Percentiles rank a stretch among this genome's conserved stretches.
phyloP scores from a whole-genome alignment of 2,329 filamentous ascomycete genomes.

The Colletotrichum sp. region DNA sequence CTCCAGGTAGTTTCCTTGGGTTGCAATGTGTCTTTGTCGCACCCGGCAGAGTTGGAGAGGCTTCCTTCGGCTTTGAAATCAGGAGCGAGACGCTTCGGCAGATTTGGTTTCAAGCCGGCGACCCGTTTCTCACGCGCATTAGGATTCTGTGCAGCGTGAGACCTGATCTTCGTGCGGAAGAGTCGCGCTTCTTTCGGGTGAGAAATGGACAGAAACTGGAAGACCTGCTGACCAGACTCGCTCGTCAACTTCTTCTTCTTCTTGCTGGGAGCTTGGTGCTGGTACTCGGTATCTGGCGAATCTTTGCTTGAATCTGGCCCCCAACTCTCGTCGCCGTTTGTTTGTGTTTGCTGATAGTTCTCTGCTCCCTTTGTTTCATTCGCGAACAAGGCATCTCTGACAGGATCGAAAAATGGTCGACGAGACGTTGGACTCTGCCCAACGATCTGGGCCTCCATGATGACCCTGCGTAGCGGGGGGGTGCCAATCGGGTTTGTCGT shows the following conservation, averaged over 20 bases:
- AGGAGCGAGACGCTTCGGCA: not conserved
- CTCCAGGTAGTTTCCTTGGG: not conserved
- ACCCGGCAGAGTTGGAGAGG: not conserved
- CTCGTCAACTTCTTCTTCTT: not conserved
- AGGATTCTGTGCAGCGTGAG: not conserved
- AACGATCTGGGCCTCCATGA: too few species aligned
- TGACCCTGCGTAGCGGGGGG: not conserved
- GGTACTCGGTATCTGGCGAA: not conserved
- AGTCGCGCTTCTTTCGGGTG: not conserved
- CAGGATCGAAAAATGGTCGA: not conserved
- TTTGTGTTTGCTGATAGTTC: not conserved
- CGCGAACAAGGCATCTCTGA: not conserved
- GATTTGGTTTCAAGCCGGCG: not conserved
- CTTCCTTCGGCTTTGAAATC: not conserved
- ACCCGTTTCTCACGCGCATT: not conserved
- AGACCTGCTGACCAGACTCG: not conserved
- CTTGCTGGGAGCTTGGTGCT: not conserved
- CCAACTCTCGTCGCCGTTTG: not conserved
- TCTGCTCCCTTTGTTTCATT: not conserved
- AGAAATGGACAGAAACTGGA: not conserved
- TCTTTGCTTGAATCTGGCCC: not conserved
- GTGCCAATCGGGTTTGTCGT: not conserved
- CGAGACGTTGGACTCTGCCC: not conserved
- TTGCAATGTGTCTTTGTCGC: not conserved
- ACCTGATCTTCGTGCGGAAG: not conserved